Percentiles rank a stretch among this genome's conserved stretches.
Conservation (phyloP, 306 rosid species). For the Pachyrhizus erosus region DNA sequence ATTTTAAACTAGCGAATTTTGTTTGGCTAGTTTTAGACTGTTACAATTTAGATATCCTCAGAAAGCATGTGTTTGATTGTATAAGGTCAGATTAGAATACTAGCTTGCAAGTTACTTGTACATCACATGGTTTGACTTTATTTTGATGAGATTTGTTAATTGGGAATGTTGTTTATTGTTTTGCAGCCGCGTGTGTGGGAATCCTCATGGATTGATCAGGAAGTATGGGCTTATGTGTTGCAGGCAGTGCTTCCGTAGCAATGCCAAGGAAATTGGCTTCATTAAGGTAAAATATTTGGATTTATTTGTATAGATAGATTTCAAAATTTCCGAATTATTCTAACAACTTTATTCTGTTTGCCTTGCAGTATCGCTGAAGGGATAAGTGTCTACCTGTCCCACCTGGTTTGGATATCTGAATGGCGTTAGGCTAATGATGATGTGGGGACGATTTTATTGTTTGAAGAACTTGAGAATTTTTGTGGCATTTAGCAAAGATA, state of each 20-base stretch:
- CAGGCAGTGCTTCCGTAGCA: slow-evolving; percentile 98
- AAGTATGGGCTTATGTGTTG: slow-evolving; percentile 96
- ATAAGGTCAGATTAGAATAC: not conserved
- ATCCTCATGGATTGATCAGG: slow-evolving; percentile 89
- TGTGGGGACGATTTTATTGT: slow-evolving; percentile 16
- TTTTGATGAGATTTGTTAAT: slow-evolving; percentile 4
- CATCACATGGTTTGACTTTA: not conserved
- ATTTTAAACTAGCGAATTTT: not conserved
- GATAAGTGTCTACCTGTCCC: not conserved
- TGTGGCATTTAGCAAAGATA: slow-evolving; percentile 19
- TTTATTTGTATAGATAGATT: not conserved
- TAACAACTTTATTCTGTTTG: not conserved
- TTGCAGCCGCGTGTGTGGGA: slow-evolving; percentile 72
- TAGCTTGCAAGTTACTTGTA: not conserved
- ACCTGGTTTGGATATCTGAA: slow-evolving; percentile 3
- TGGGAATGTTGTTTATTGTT: not conserved
- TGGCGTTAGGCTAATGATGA: slow-evolving; percentile 25
- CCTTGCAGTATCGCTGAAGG: slow-evolving; percentile 80
- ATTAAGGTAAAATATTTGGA: slow-evolving; percentile 62
- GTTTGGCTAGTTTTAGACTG: not conserved
- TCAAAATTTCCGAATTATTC: not conserved
- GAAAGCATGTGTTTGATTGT: not conserved
- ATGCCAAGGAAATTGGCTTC: slow-evolving; percentile 97
- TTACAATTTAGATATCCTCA: not conserved
- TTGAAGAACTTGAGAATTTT: slow-evolving; percentile 37